phyloP scores from a whole-genome alignment of 305 asterid species.

The Fraxinus ornus region DNA sequence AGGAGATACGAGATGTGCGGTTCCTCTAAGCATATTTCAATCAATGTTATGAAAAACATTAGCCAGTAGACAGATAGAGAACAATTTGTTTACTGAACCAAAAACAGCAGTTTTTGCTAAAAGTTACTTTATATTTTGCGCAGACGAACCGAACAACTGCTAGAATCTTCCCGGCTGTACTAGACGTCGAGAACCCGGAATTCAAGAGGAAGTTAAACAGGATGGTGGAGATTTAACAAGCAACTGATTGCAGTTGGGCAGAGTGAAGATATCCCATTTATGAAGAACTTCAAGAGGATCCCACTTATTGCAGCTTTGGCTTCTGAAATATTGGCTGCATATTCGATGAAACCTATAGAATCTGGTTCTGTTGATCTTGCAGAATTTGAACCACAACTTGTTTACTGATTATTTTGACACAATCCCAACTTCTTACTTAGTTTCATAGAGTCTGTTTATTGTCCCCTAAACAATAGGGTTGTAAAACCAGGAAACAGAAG shows the following conservation, averaged over 20 bases:
- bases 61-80: not conserved
- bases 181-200: slow-evolving; percentile 90
- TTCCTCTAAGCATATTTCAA: not conserved
- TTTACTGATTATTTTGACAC: slow-evolving; percentile 40
- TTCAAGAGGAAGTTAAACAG: slow-evolving; percentile 89
- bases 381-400: slow-evolving; percentile 77
- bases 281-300: slow-evolving; percentile 84
- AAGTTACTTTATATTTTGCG: not conserved
- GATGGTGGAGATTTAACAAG: slow-evolving; percentile 77
- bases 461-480: not conserved
- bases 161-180: slow-evolving; percentile 93
- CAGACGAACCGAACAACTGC: slow-evolving; percentile 97
- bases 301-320: slow-evolving; percentile 79
- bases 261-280: slow-evolving; percentile 54
- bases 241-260: slow-evolving; percentile 65
- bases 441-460: not conserved
- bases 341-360: slow-evolving; percentile 87
- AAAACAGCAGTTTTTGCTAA: not conserved
- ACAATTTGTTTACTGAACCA: not conserved
- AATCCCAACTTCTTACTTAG: not conserved
- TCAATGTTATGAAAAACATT: not conserved
- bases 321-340: slow-evolving; percentile 77
- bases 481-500: not conserved
- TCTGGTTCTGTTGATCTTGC: slow-evolving; percentile 90
- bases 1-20: not conserved